Conservation (phyloP, 2,329 filamentous ascomycete genomes). For the Dryadomyces sulphureus region DNA sequence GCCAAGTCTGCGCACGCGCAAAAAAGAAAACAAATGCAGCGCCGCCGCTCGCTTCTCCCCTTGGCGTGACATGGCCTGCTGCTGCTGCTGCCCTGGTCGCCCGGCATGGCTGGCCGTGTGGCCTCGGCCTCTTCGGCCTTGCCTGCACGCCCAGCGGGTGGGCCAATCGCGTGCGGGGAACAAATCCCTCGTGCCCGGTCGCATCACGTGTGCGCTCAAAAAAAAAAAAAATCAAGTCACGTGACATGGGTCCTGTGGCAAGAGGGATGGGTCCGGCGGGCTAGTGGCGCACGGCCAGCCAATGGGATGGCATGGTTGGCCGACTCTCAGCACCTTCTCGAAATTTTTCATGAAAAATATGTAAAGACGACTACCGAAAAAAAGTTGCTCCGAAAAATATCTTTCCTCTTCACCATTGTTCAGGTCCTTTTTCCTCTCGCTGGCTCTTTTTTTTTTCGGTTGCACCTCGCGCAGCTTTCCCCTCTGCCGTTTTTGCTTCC, state of each 20-base stretch:
- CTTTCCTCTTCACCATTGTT: not conserved
- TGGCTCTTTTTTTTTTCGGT: not conserved
- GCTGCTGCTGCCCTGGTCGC: too few species aligned
- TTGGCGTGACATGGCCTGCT: not conserved
- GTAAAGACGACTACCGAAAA: slow-evolving; percentile 6
- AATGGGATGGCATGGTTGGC: slow-evolving; percentile 5
- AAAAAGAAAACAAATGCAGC: too few species aligned
- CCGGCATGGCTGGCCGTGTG: too few species aligned
- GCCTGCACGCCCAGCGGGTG: not conserved
- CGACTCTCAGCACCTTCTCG: slow-evolving; percentile 10
- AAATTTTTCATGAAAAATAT: slow-evolving; percentile 9
- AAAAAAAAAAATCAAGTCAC: not conserved
- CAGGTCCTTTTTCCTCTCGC: not conserved
- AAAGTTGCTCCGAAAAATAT: slow-evolving; percentile 11
- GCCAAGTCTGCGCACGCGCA: too few species aligned
- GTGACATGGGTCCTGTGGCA: slow-evolving; percentile 7
- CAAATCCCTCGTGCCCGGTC: not conserved
- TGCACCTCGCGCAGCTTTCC: slow-evolving; percentile 1
- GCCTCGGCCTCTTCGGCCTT: not conserved
- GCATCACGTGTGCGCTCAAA: not conserved
- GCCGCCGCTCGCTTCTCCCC: too few species aligned
- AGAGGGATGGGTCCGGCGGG: not conserved
- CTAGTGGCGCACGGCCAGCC: slow-evolving; percentile 3
- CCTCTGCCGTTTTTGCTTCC: slow-evolving; percentile 5
- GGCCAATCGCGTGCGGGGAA: not conserved